These are phyloP conservation scores for Avicennia marina DNA, from an alignment of 257 asterid species.

Conservation along the genomic window DNA sequence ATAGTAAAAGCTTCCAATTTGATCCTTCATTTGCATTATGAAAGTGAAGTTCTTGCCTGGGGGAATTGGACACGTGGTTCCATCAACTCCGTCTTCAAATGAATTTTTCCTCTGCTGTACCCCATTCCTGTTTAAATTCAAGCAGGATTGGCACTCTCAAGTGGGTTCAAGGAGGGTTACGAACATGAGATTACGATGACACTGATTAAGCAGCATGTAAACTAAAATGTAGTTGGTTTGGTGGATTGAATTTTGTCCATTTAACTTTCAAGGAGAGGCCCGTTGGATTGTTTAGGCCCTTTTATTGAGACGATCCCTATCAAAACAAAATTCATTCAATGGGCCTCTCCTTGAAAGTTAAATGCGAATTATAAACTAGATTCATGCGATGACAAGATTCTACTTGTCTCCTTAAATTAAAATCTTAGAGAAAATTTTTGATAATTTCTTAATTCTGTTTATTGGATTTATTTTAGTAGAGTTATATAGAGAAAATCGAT, in stretches of 20 bases:
- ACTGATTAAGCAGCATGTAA: too few relatives aligned
- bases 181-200: too few relatives aligned
- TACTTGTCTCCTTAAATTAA: neutral
- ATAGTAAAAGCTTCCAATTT: slow-evolving; percentile 67
- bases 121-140: slow-evolving; percentile 49
- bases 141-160: neutral
- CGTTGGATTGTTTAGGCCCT: too few relatives aligned
- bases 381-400: neutral
- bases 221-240: too few relatives aligned
- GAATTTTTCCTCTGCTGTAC: slow-evolving; percentile 65
- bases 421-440: neutral
- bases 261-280: too few relatives aligned
- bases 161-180: too few relatives aligned
- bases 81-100: slow-evolving; percentile 57
- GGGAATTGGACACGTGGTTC: slow-evolving; percentile 72
- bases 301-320: too few relatives aligned
- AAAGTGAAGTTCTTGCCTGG: slow-evolving; percentile 67
- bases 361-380: too few relatives aligned
- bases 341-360: too few relatives aligned
- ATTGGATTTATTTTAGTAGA: neutral
- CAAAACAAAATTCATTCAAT: too few relatives aligned
- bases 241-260: too few relatives aligned
- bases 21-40: slow-evolving; percentile 59
- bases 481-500: neutral
- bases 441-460: neutral